Conservation (phyloP, 1,284 basidiomycete genomes). For the Xerocomus minutiporus region DNA sequence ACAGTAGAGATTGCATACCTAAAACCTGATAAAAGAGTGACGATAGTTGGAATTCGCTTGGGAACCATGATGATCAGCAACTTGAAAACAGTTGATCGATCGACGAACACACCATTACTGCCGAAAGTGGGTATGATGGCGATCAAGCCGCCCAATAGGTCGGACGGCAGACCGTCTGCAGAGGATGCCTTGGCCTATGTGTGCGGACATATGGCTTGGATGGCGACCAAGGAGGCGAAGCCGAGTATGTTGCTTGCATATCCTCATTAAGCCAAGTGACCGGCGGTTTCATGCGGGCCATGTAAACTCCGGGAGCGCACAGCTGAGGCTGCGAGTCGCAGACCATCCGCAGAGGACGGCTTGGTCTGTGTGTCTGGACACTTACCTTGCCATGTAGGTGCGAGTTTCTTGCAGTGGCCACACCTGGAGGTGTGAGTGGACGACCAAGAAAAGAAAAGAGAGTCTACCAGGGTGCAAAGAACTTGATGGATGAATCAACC, state of each 20-base stretch:
- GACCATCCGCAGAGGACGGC: not conserved
- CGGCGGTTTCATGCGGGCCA: not conserved
- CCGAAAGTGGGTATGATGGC: too few species aligned
- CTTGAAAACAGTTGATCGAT: too few species aligned
- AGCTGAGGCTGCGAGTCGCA: not conserved
- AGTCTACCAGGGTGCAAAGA: conserved; percentile 49
- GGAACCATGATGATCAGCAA: too few species aligned
- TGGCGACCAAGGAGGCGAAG: not conserved
- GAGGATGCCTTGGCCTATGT: too few species aligned
- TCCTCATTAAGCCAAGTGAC: conserved; percentile 3
- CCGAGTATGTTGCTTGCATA: not conserved
- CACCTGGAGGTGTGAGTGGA: too few species aligned
- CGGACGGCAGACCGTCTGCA: too few species aligned
- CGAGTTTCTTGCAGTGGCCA: too few species aligned
- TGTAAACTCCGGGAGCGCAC: too few species aligned
- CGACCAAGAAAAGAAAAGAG: too few species aligned
- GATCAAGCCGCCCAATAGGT: too few species aligned
- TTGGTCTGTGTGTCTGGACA: not conserved
- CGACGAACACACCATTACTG: too few species aligned
- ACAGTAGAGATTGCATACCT: not conserved
- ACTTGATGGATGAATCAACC: conserved; percentile 63
- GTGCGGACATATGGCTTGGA: conserved; percentile 7
- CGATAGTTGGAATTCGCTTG: conserved; percentile 14
- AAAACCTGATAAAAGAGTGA: conserved; percentile 11
- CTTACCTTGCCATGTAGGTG: too few species aligned